Conservation (phyloP, 2,329 filamentous ascomycete species). For the Dactylella cylindrospora region DNA sequence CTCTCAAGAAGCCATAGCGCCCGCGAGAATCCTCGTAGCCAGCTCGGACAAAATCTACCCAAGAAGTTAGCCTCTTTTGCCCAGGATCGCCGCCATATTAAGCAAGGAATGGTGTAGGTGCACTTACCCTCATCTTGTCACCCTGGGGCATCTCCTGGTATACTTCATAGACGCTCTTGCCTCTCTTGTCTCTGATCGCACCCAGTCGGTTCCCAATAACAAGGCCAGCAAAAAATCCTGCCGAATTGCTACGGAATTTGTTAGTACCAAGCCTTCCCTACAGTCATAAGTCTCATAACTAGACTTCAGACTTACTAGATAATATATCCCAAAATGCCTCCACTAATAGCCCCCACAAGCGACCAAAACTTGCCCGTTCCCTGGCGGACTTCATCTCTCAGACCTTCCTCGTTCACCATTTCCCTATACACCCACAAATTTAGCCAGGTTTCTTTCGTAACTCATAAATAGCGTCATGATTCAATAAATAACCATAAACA, state of each 20-base stretch:
- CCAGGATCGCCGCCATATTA: background rate
- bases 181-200: constrained; percentile 80
- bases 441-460: background rate
- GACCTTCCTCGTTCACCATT: constrained; percentile 36
- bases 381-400: constrained; percentile 45
- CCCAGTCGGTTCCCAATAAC: constrained; percentile 89
- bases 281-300: background rate
- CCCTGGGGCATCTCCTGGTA: constrained; percentile 81
- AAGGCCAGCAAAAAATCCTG: constrained; percentile 82
- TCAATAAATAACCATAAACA: background rate
- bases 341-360: constrained; percentile 78
- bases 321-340: constrained; percentile 90
- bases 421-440: no score
- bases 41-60: constrained; percentile 21
- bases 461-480: background rate
- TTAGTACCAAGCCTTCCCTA: background rate
- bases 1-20: constrained; percentile 17
- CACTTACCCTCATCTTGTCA: constrained; percentile 70
- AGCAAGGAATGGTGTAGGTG: background rate
- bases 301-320: constrained; percentile 53
- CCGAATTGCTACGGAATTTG: constrained; percentile 68
- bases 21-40: constrained; percentile 22
- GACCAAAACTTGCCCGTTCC: constrained; percentile 81
- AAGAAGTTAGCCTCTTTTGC: background rate
- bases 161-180: constrained; percentile 92